A percentile compares a stretch with the other conserved stretches of the same genome.
These are phyloP conservation scores for Akanthomyces muscarius DNA, from an alignment of 2,329 filamentous ascomycete species.

Conservation along the genomic window DNA sequence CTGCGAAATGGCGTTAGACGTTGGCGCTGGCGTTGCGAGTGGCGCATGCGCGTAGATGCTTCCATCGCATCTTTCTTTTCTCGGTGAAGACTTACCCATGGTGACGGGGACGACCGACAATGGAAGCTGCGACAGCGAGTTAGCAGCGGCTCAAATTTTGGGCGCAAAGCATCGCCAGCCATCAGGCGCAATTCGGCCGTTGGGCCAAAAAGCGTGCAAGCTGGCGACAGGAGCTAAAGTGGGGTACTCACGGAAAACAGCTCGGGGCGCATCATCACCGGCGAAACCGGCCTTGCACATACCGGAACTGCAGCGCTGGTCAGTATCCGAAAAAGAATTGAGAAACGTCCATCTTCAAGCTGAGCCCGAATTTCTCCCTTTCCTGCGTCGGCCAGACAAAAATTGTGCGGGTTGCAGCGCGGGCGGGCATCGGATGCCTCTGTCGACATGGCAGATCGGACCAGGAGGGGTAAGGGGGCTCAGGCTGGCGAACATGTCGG, in stretches of 20 bases:
- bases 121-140: conserved; percentile 51
- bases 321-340: conserved; percentile 28
- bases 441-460: conserved; percentile 8
- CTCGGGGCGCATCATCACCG: conserved; percentile 99
- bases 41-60: neutral
- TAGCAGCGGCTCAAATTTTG: conserved; percentile 1
- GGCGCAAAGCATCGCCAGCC: neutral
- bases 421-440: conserved; percentile 3
- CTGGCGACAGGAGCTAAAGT: conserved; percentile 28
- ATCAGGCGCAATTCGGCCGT: conserved; percentile 1
- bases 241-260: conserved; percentile 93
- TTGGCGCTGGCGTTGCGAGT: conserved; percentile 17
- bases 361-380: neutral
- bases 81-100: conserved; percentile 7
- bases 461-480: conserved; percentile 22
- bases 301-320: conserved; percentile 73
- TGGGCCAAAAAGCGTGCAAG: conserved; percentile 8
- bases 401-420: conserved; percentile 1
- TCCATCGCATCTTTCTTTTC: neutral
- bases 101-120: conserved; percentile 98
- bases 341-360: neutral
- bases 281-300: conserved; percentile 99
- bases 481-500: conserved; percentile 29
- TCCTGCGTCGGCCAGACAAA: neutral
- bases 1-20: conserved; percentile 42